phyloP scores from a whole-genome alignment of 306 rosid genomes.

The Vigna unguiculata region DNA sequence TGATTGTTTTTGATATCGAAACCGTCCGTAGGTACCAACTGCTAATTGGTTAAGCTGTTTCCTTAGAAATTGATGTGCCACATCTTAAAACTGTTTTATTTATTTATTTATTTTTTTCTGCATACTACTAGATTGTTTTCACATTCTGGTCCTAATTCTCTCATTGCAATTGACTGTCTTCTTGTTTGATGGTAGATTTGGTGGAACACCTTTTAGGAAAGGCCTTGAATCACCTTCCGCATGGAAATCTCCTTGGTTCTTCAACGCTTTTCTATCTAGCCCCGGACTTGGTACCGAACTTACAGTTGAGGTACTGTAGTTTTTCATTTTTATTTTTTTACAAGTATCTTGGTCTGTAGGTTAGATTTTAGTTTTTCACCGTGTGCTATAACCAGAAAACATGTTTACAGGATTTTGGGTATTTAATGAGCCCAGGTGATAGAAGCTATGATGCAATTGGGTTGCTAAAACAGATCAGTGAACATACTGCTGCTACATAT shows the following conservation, averaged over 20 bases:
- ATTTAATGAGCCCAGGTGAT: constrained; percentile 83
- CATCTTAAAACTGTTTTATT: not conserved
- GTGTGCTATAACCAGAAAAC: constrained; percentile 27
- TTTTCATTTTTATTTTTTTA: constrained; percentile 24
- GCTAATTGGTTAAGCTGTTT: constrained; percentile 43
- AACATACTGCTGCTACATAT: constrained; percentile 82
- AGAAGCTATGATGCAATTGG: constrained; percentile 89
- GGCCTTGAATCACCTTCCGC: constrained; percentile 94
- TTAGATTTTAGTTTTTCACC: not conserved
- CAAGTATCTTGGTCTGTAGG: constrained; percentile 2
- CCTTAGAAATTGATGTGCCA: not conserved
- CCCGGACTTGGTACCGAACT: constrained; percentile 73
- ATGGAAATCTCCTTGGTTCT: constrained; percentile 97
- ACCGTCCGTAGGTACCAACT: not conserved
- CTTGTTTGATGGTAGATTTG: constrained; percentile 59
- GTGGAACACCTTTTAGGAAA: constrained; percentile 79
- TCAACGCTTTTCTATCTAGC: constrained; percentile 70
- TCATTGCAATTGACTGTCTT: constrained; percentile 36
- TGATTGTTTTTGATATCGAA: constrained; percentile 8
- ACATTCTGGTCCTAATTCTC: constrained; percentile 14
- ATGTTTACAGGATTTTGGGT: constrained; percentile 79
- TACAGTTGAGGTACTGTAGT: constrained; percentile 70
- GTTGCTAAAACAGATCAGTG: constrained; percentile 79
- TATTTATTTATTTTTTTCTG: not conserved
- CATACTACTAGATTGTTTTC: not conserved